Evolutionary conservation across 2,329 filamentous ascomycete genomes (phyloP), one percentile per base, ranked within the genome.

Genomic region (Didymella pomorum): DNA sequence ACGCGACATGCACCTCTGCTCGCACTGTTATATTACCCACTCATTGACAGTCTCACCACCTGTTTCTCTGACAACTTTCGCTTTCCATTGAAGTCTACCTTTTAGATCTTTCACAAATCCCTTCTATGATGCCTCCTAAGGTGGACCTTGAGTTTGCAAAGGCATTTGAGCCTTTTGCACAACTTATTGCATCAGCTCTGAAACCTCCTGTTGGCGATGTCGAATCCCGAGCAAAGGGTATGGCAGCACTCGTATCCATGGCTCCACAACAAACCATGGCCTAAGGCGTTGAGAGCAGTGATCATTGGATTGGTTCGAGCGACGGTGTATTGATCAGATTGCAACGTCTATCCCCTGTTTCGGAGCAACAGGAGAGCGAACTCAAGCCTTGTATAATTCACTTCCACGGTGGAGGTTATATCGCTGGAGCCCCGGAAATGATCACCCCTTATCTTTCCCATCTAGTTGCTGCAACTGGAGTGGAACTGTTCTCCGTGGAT

Each of bases 401-500:
- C 25, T 45, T 45, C 16, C 42, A 45, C 23, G 42, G 42, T 29
- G 42, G 42, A 3, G 42, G 42, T 25, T 45, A 45, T 45, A n/a
- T 45, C 23, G 25, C 12, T 7, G 42, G 42, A 3, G 11, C 2
- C n/a, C 7, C 28, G 8, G 33, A 37, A 1, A 26, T 47, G 45
- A n/a, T n/a, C n/a, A 25, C 29, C 46, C 2, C 46, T 16, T 21
- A 21, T 39, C 29, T 48, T 1, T 26, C 49, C 2, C 23, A 31
- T 29, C 14, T 49, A 28, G 74, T 74, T 6, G 66, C 79, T 29
- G 71, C 79, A 41, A 70, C 70, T 0, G 45, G 35, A 14, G 41
- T 60, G 23, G 44, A 46, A 23, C 10, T 59, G 8, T 61, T 63
- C 45, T 44, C 29, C 3, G 61, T 64, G 16, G 54, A 62, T 20